These are phyloP conservation scores for Cystobasidium ongulense DNA, from an alignment of 768 basidiomycete species.

Conservation along the genomic window DNA sequence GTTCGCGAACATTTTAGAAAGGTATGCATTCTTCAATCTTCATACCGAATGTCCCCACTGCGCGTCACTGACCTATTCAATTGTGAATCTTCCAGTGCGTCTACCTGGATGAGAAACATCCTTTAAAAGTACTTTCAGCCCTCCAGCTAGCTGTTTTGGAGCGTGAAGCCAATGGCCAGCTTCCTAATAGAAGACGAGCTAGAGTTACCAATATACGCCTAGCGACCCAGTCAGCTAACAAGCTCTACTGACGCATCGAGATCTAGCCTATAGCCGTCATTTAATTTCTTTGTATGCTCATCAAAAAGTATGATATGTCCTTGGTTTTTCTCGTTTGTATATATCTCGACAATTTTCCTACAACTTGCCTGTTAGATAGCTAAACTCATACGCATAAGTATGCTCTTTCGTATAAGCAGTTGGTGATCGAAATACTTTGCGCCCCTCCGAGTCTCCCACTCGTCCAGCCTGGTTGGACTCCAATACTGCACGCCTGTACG, in stretches of 20 bases:
- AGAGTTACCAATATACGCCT: not conserved
- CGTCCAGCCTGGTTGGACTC: too few relatives aligned
- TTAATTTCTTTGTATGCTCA: too few relatives aligned
- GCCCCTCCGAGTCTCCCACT: too few relatives aligned
- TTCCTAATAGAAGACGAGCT: not conserved
- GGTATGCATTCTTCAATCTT: not conserved
- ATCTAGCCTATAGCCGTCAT: too few relatives aligned
- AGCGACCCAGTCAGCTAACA: not conserved
- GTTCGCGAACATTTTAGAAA: slow-evolving; percentile 28
- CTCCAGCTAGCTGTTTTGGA: slow-evolving; percentile 23
- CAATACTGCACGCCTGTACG: too few relatives aligned
- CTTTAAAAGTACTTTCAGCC: slow-evolving; percentile 20
- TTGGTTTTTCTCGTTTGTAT: too few relatives aligned
- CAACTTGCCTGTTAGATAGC: too few relatives aligned
- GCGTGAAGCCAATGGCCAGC: slow-evolving; percentile 27
- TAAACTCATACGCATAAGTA: too few relatives aligned
- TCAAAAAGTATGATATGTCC: too few relatives aligned
- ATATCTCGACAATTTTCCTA: too few relatives aligned
- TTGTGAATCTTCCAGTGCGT: slow-evolving; percentile 2
- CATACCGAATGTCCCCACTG: not conserved
- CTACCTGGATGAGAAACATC: slow-evolving; percentile 11
- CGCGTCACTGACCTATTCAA: not conserved
- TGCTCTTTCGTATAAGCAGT: too few relatives aligned
- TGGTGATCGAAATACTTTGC: too few relatives aligned
- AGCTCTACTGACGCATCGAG: not conserved